Conservation (phyloP, 257 asterid species). For the Fraxinus anomala region DNA sequence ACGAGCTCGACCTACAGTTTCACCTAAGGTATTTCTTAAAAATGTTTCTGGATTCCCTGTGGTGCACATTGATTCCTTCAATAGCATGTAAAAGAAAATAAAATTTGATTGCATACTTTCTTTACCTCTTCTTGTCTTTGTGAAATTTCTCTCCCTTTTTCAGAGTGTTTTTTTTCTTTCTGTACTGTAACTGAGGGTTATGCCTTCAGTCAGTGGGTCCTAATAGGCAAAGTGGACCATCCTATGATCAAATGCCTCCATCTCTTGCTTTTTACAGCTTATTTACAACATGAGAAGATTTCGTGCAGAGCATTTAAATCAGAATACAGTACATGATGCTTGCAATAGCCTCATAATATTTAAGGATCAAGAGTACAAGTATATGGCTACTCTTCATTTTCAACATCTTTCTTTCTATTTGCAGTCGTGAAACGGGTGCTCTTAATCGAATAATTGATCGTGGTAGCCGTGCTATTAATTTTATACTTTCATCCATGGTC, state of each 20-base stretch:
- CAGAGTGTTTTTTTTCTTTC: background rate
- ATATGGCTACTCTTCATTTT: constrained; percentile 8
- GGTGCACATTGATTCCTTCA: constrained; percentile 11
- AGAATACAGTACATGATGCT: background rate
- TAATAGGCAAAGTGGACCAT: constrained; percentile 14
- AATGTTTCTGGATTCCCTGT: constrained; percentile 4
- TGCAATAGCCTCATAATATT: background rate
- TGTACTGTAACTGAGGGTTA: constrained; percentile 2
- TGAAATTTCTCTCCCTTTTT: background rate
- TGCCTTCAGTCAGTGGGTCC: constrained; percentile 5
- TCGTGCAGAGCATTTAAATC: background rate
- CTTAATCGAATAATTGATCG: constrained; percentile 93
- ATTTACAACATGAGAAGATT: background rate
- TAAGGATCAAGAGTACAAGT: background rate
- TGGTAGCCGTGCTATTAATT: constrained; percentile 98
- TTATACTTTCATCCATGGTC: constrained; percentile 91
- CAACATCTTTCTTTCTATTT: constrained; percentile 23
- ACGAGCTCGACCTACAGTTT: constrained; percentile 85
- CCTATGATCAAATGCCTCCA: background rate
- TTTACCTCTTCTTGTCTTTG: constrained; percentile 6
- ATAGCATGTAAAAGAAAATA: constrained; percentile 12
- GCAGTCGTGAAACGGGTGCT: constrained; percentile 98
- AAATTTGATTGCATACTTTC: background rate
- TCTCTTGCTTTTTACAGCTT: background rate
- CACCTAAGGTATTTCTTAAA: constrained; percentile 77